These are phyloP conservation scores for Debaryomyces udenii DNA, from an alignment of 1,139 yeast species.

Conservation along the genomic window DNA sequence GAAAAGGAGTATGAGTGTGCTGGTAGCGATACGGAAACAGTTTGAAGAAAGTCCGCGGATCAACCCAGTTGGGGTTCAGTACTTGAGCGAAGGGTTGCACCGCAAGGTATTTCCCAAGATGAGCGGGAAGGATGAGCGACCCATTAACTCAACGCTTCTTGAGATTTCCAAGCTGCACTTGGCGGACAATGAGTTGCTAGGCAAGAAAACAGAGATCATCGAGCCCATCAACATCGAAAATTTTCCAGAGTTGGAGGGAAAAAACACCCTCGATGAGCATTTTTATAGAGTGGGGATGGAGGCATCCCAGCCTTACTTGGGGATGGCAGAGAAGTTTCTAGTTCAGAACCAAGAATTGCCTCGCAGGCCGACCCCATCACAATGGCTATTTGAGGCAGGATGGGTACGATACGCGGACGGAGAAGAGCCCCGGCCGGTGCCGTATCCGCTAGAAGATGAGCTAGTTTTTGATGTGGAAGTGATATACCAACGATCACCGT, in stretches of 20 bases:
- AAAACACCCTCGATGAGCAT: slow-evolving; percentile 72
- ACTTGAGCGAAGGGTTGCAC: slow-evolving; percentile 62
- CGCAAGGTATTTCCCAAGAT: slow-evolving; percentile 59
- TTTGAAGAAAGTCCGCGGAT: slow-evolving; percentile 49
- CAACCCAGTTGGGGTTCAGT: slow-evolving; percentile 70
- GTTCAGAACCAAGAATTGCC: slow-evolving; percentile 39
- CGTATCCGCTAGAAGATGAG: slow-evolving; percentile 64
- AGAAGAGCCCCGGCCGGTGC: slow-evolving; percentile 57
- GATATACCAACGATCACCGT: slow-evolving; percentile 71
- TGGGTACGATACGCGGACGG: slow-evolving; percentile 78
- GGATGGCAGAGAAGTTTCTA: slow-evolving; percentile 45
- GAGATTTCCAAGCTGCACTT: slow-evolving; percentile 67
- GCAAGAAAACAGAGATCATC: slow-evolving; percentile 70
- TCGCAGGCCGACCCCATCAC: slow-evolving; percentile 40
- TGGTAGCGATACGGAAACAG: background rate
- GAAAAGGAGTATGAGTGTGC: background rate
- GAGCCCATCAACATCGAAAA: slow-evolving; percentile 61
- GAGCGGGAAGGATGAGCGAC: slow-evolving; percentile 26
- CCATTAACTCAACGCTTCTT: slow-evolving; percentile 43
- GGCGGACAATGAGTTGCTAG: slow-evolving; percentile 65
- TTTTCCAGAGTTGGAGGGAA: slow-evolving; percentile 73
- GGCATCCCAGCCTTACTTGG: slow-evolving; percentile 63
- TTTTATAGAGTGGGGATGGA: slow-evolving; percentile 70
- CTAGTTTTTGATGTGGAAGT: slow-evolving; percentile 91
- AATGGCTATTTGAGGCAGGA: slow-evolving; percentile 67